These are phyloP conservation scores for Neurospora pannonica DNA, from an alignment of 495 filamentous ascomycete species.

Conservation along the genomic window DNA sequence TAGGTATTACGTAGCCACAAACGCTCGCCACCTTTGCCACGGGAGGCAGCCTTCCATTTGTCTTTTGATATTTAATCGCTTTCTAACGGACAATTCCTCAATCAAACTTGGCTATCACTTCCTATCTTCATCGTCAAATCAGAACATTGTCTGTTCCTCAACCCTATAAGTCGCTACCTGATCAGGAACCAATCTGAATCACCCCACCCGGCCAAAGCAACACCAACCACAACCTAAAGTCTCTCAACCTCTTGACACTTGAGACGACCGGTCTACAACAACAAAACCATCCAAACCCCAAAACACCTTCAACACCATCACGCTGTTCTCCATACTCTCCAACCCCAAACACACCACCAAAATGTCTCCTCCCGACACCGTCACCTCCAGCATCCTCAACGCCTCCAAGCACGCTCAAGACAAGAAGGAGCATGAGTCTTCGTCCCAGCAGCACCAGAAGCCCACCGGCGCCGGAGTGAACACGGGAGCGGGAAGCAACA, in stretches of 20 bases:
- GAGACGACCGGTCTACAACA: background rate
- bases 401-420: background rate
- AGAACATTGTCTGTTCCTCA: too few species aligned
- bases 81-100: background rate
- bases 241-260: background rate
- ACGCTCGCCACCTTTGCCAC: background rate
- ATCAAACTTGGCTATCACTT: background rate
- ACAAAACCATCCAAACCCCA: background rate
- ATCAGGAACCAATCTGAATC: background rate
- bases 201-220: background rate
- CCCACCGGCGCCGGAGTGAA: slow-evolving; percentile 29
- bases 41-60: background rate
- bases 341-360: background rate
- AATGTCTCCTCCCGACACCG: background rate
- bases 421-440: background rate
- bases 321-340: background rate
- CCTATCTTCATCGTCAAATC: background rate
- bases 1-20: background rate
- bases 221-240: background rate
- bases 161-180: background rate
- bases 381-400: background rate
- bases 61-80: background rate
- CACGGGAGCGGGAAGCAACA: slow-evolving; percentile 28
- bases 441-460: background rate
- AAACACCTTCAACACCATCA: background rate